Percentiles rank a stretch among this genome's conserved stretches.
These are phyloP conservation scores for Leptodermis oblonga DNA, from an alignment of 257 asterid species.

Conservation along the genomic window DNA sequence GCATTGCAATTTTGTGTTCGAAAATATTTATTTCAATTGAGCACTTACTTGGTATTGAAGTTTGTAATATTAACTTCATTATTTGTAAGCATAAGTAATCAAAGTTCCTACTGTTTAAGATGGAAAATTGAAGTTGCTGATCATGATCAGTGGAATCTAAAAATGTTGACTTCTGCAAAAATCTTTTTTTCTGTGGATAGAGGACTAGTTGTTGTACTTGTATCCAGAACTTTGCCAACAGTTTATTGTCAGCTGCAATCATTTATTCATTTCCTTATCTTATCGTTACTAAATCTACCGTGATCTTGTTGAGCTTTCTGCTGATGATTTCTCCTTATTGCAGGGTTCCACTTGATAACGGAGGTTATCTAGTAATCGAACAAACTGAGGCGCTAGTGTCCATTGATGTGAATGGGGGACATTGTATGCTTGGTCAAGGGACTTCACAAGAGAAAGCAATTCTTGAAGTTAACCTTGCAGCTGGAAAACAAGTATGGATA, in stretches of 20 bases:
- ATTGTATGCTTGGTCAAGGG: conserved; percentile 92
- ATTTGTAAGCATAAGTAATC: neutral
- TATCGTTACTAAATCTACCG: neutral
- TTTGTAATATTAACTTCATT: too few relatives aligned
- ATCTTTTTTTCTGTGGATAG: neutral
- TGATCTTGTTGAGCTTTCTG: conserved; percentile 4
- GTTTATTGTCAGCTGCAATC: neutral
- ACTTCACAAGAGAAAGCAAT: conserved; percentile 90
- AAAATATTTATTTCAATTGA: too few relatives aligned
- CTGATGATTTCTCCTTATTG: conserved; percentile 15
- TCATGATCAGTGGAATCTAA: conserved; percentile 1
- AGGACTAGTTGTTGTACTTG: too few relatives aligned
- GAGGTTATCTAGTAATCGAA: conserved; percentile 97
- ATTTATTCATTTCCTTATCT: neutral
- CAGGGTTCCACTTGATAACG: conserved; percentile 91
- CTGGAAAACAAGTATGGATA: conserved; percentile 78
- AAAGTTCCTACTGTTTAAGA: neutral
- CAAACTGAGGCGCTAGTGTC: conserved; percentile 97
- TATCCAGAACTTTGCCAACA: neutral
- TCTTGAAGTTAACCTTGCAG: conserved; percentile 90
- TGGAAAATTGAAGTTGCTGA: conserved; percentile 4
- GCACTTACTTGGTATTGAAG: neutral
- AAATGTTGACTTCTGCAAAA: neutral
- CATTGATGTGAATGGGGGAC: conserved; percentile 97
- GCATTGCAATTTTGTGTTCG: too few relatives aligned